Evolutionary conservation across 2,329 filamentous ascomycete genomes (phyloP), one percentile per base, ranked within the genome.

Genomic region (Aaosphaeria pasadenensis): DNA sequence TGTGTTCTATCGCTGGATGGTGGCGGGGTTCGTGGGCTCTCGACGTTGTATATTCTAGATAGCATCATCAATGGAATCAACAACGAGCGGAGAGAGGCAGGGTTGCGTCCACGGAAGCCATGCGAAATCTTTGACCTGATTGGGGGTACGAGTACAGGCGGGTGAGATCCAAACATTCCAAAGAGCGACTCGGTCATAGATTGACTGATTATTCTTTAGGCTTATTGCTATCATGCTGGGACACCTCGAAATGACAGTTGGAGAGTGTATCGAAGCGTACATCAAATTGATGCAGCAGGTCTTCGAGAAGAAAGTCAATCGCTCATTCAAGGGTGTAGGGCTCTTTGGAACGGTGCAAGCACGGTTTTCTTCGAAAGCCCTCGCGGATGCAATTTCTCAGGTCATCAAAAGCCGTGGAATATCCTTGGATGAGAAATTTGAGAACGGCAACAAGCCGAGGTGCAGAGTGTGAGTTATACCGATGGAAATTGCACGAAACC

Each of bases 41-140:
- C 50, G 33, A 45, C 53, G 11, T 54, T 60, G 31, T 54, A 51
- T 38, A 56, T 59, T 41, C 31, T 58, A 11, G 51, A 56, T 36
- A 32, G 43, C 32, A 17, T 58, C 30, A 60, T 58, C 45, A 41
- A 39, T 9, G 47, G 44, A 47, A 43, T 55, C 17, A 52, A 52
- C 43, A 9, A 50, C 30, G 29, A 43, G 35, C 50, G 56, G 6
- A 31, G 40, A 30, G 44, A 39, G 2, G 42, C 49, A 6, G 30
- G 39, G 17, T 42, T 53, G 13, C 39, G 41, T 45, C 24, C 47
- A n/a, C 35, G 46, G n/a, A 55, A 52, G 41, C 56, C 53, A 43
- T 59, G 51, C 47, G 53, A 59, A 5, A 44, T 53, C 29, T 58
- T 58, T 39, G 54, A 59, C 43, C 48, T 58, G 38, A 59, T 59